Evolutionary conservation across 2,329 filamentous ascomycete genomes (phyloP), one percentile per base, ranked within the genome.

Genomic region (Aciculosporium take): DNA sequence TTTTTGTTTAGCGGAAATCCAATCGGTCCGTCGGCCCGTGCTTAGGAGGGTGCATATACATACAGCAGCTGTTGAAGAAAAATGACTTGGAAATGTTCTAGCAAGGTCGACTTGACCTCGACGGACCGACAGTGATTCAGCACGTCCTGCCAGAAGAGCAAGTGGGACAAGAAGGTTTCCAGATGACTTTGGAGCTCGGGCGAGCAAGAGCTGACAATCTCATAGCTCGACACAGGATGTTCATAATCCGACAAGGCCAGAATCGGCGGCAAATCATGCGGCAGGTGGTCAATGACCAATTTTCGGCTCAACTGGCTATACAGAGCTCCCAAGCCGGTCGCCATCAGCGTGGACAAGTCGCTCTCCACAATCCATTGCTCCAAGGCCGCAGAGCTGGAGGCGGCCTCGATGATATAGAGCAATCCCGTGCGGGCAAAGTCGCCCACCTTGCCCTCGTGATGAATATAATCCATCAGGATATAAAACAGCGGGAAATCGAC

Each of bases 361-460:
- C 89, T 95, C 56, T 94, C 88, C 36, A 96, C 86, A 48, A 98
- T 84, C 91, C 91, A 98, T 54, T 86, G 84, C 63, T 98, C 91
- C 45, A 98, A 62, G 1, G 79, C 74, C 17, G 79, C 74, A 1
- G 87, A 94, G 49, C 78, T 81, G 0, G 86, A 89, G 0, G 89
- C 86, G 1, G 86, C 84, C 62, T 96, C 89, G 51, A 96, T 94
- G 45, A 98, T 84, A 62, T 98, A 98, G 7, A 98, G 71, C 46
- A 98, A 61, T 0, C 91, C 91, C 0, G 91, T 98, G 43, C 91
- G 73, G 2, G 91, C 89, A 67, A 98, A 98, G 60, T 98, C 91
- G 10, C 91, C 91, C 15, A 93, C 83, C 42, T 89, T 81, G 32
- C 91, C 91, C 56, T 95, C 89, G 50, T 94, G 83, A 55, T 98